Conservation (phyloP, 768 basidiomycete species). For the Phaeotremella skinneri region DNA sequence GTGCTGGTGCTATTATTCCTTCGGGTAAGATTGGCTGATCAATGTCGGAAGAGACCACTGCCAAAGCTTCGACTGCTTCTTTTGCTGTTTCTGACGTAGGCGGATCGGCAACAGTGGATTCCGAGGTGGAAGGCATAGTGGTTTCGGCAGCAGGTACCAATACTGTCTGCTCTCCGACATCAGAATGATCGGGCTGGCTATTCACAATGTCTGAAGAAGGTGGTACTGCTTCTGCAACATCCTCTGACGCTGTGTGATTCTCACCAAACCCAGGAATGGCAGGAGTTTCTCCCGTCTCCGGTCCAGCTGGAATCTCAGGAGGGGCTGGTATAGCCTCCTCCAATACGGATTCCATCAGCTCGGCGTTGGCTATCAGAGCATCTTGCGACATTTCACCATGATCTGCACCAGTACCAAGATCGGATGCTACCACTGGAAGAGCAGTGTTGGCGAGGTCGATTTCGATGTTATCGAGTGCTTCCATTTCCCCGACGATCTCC, state of each 20-base stretch:
- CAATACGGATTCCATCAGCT: slow-evolving; percentile 29
- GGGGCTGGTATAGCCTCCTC: slow-evolving; percentile 34
- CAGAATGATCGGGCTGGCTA: slow-evolving; percentile 6
- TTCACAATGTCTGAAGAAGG: not conserved
- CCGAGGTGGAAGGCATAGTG: not conserved
- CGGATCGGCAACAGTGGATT: not conserved
- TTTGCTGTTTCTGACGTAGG: slow-evolving; percentile 4
- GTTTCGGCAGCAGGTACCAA: not conserved
- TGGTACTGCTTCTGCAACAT: not conserved
- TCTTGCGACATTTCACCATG: slow-evolving; percentile 13
- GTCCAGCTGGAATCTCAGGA: slow-evolving; percentile 9
- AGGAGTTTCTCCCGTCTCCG: not conserved
- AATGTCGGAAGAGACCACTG: slow-evolving; percentile 24
- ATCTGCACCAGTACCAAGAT: not conserved
- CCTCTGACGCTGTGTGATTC: not conserved
- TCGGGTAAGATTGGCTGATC: slow-evolving; percentile 27
- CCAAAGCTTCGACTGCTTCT: slow-evolving; percentile 14
- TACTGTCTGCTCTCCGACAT: not conserved
- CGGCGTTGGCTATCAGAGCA: slow-evolving; percentile 28
- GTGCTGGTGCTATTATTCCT: slow-evolving; percentile 11
- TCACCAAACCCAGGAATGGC: not conserved
- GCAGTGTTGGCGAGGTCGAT: slow-evolving; percentile 40
- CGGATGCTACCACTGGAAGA: slow-evolving; percentile 24
- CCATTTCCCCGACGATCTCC: slow-evolving; percentile 31
- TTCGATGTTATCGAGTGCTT: slow-evolving; percentile 42